Conservation (phyloP, 345 rosid species). For the Toxicodendron radicans region DNA sequence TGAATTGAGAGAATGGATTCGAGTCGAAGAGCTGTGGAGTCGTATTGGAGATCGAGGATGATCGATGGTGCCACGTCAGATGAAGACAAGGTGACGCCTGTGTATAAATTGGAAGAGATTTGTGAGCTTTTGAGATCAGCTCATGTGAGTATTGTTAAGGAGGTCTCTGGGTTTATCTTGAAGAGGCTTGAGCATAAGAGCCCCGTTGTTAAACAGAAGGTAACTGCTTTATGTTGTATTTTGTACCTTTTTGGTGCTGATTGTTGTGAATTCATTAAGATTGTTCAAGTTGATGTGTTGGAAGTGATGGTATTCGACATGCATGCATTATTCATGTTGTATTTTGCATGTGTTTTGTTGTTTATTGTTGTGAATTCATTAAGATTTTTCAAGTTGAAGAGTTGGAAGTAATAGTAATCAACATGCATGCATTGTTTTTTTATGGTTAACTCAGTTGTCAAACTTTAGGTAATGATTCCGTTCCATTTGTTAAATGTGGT, state of each 20-base stretch:
- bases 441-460: no score
- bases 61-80: slow-evolving; percentile 84
- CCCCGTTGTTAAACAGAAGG: slow-evolving; percentile 97
- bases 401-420: not conserved
- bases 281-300: not conserved
- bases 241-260: not conserved
- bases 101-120: slow-evolving; percentile 92
- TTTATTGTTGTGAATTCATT: not conserved
- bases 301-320: not conserved
- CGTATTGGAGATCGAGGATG: slow-evolving; percentile 97
- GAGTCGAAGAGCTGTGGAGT: slow-evolving; percentile 98
- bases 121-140: slow-evolving; percentile 89
- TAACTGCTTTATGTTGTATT: slow-evolving; percentile 12
- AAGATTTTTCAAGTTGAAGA: not conserved
- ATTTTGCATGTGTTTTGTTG: not conserved
- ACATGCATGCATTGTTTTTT: not conserved
- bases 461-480: not conserved
- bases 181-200: slow-evolving; percentile 91
- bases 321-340: not conserved
- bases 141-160: slow-evolving; percentile 81
- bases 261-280: slow-evolving; percentile 2
- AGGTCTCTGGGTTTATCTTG: slow-evolving; percentile 75
- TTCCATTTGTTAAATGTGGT: not conserved
- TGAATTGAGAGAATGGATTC: slow-evolving; percentile 63
- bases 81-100: slow-evolving; percentile 95